Percentiles rank a stretch among this genome's conserved stretches.
These are phyloP conservation scores for Monascus purpureus DNA, from an alignment of 495 filamentous ascomycete species.

Conservation along the genomic window DNA sequence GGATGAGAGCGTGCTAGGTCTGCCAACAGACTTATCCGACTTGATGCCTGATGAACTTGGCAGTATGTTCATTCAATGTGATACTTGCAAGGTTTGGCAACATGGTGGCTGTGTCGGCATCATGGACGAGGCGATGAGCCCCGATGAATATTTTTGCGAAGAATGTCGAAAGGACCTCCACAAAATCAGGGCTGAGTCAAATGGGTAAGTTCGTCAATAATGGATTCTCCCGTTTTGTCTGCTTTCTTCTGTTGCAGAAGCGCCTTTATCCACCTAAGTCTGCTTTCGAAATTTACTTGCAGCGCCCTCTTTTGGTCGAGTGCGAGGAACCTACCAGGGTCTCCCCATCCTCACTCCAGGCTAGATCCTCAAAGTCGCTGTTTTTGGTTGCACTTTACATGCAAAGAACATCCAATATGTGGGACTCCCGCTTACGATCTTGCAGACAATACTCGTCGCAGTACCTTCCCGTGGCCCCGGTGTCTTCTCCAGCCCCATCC, in stretches of 20 bases:
- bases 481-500: conserved; percentile 27
- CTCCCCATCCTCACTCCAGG: not conserved
- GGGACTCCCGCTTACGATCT: conserved; percentile 14
- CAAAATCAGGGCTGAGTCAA: conserved; percentile 58
- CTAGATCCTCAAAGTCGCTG: not conserved
- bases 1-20: conserved; percentile 38
- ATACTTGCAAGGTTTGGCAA: conserved; percentile 96
- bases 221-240: not conserved
- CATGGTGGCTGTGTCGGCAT: conserved; percentile 97
- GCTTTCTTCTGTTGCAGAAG: too few species aligned
- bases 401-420: conserved; percentile 2
- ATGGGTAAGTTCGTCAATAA: conserved; percentile 57
- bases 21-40: conserved; percentile 24
- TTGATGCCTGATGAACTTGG: conserved; percentile 67
- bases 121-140: conserved; percentile 78
- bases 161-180: conserved; percentile 85
- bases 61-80: conserved; percentile 96
- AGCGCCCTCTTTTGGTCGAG: too few species aligned
- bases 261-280: too few species aligned
- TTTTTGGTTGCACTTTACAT: too few species aligned
- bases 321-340: too few species aligned
- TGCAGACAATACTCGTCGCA: conserved; percentile 49
- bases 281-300: too few species aligned
- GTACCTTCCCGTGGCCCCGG: conserved; percentile 50
- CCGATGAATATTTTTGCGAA: conserved; percentile 97